Evolutionary conservation across 441 rosid genomes (phyloP), one percentile per base, ranked within the genome.

Genomic region (Caryocar brasiliense): DNA sequence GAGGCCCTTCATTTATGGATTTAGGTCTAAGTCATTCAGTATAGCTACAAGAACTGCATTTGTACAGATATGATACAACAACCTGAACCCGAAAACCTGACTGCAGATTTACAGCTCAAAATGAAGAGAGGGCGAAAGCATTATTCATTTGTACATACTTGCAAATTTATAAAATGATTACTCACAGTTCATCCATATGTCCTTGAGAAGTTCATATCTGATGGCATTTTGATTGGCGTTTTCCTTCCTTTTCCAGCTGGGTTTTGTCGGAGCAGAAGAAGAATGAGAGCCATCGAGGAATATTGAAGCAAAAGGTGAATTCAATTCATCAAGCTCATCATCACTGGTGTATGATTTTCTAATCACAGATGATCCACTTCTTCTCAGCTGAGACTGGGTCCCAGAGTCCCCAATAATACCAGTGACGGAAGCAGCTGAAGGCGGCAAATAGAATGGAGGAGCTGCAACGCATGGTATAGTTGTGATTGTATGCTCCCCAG

Each of bases 281-380:
- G 90, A 56, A 13, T 11, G 60, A 23, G 65, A 54, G 24, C 56
- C 55, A 14, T 62, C 76, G 0, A 24, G 29, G 49, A 81, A 65
- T 51, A 92, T 75, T 18, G 80, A 75, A 59, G 78, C 61, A 62
- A 82, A 61, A 20, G 99, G 97, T 14, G 91, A 89, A 50, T 76
- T 78, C 57, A 89, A 67, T 63, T 89, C 95, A 58, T 93, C 87
- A 14, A 86, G 93, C 65, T 93, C 96, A 21, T 89, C 95, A 18
- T 86, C 95, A n/a, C 99, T 93, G 14, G 91, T 77, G 68, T 86
- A 74, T n/a, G 95, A 73, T 67, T 86, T 86, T 61, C 76, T 74
- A 6, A 81, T 59, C 38, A 84, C 67, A 2, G 79, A 74, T 4
- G 95, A 82, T 12, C 86, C 76, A 56, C 77, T 75, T 72, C 82